Percentiles rank a stretch among this genome's conserved stretches.
Evolutionary conservation across 164 flowering plant genomes (phyloP).

Genomic region (Tetrastigma voinierianum): DNA sequence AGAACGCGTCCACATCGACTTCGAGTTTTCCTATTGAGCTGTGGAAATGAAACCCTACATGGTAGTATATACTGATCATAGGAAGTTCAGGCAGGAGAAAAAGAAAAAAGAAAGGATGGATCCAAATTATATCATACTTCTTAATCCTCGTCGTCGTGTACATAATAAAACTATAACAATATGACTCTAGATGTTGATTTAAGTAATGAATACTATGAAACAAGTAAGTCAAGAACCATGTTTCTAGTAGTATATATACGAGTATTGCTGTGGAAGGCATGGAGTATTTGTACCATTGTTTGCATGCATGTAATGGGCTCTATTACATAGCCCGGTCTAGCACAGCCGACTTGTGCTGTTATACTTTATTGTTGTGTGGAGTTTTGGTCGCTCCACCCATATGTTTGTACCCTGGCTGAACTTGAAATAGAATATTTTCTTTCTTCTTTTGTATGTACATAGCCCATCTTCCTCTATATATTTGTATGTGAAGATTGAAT

Average conservation of each 20-base stretch:
- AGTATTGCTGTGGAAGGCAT: not conserved
- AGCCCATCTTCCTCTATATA: too few relatives aligned
- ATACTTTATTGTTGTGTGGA: not conserved
- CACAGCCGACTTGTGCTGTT: constrained; percentile 10
- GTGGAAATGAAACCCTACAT: constrained; percentile 34
- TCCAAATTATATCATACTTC: not conserved
- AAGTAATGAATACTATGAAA: constrained; percentile 3
- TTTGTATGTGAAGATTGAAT: too few relatives aligned
- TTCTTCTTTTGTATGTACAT: too few relatives aligned
- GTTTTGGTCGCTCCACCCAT: constrained; percentile 10
- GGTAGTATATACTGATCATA: constrained; percentile 8
- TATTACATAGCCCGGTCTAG: not conserved
- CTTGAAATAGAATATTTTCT: constrained; percentile 1
- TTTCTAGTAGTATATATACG: not conserved
- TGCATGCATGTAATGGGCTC: constrained; percentile 9
- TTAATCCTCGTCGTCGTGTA: constrained; percentile 16
- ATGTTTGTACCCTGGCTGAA: constrained; percentile 4
- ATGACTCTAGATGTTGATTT: not conserved
- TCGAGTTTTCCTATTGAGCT: constrained; percentile 36
- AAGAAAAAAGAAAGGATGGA: too few relatives aligned
- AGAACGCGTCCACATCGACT: constrained; percentile 29
- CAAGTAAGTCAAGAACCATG: not conserved
- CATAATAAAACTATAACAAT: constrained; percentile 15
- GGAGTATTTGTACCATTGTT: constrained; percentile 1
- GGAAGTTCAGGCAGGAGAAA: not conserved